Conservation (phyloP, 768 basidiomycete species). For the Amanita pallidorosea region DNA sequence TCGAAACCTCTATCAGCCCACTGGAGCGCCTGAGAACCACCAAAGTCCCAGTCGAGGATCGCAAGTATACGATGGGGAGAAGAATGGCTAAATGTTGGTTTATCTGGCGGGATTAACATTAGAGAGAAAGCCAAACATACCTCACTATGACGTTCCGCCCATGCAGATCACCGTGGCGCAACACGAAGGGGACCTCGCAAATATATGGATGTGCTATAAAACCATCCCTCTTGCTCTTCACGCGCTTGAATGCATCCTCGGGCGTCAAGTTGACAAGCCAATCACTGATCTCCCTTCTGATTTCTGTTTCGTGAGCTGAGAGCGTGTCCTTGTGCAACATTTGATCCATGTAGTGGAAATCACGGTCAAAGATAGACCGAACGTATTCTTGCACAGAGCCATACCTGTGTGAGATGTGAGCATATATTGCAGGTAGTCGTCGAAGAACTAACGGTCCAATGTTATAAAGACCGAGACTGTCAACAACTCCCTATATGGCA, state of each 20-base stretch:
- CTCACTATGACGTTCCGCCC: neutral
- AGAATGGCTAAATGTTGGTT: neutral
- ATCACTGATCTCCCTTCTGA: neutral
- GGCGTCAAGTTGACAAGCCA: neutral
- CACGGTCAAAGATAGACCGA: neutral
- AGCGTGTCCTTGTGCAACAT: neutral
- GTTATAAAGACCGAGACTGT: neutral
- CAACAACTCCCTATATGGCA: neutral
- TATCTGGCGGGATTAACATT: neutral
- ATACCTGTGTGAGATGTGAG: neutral
- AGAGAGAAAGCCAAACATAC: neutral
- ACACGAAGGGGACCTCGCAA: neutral
- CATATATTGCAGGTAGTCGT: neutral
- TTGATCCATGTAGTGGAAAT: neutral
- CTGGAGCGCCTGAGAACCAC: neutral
- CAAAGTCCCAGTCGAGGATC: conserved; percentile 2
- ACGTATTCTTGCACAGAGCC: neutral
- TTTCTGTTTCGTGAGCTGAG: neutral
- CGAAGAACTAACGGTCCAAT: neutral
- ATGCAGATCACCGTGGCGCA: neutral
- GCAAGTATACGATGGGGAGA: neutral
- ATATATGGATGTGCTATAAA: neutral
- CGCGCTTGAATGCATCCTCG: neutral
- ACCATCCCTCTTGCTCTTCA: neutral
- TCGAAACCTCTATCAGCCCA: neutral